These are phyloP conservation scores for Metschnikowia cerradonensis DNA, from an alignment of 805 yeast genomes.

Conservation along the genomic window DNA sequence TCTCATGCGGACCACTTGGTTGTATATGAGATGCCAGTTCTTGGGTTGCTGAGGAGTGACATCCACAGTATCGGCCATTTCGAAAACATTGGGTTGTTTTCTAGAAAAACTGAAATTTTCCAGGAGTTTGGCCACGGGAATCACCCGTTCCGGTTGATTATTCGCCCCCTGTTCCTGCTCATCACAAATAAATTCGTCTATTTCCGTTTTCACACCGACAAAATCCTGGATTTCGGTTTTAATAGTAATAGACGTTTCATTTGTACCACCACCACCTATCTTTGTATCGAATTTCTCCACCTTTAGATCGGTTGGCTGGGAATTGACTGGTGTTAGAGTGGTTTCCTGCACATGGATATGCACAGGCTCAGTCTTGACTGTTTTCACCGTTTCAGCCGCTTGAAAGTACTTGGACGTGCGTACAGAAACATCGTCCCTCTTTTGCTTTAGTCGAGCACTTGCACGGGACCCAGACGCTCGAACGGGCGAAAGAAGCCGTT, in stretches of 20 bases:
- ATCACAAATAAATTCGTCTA: too few relatives aligned
- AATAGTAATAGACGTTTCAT: too few relatives aligned
- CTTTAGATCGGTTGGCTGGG: too few relatives aligned
- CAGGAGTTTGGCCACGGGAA: background rate
- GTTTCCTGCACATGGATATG: too few relatives aligned
- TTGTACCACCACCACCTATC: too few relatives aligned
- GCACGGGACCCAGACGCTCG: background rate
- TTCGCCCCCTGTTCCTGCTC: background rate
- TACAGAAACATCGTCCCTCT: background rate
- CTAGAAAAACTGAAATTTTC: constrained; percentile 1
- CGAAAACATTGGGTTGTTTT: constrained; percentile 12
- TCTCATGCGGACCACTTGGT: constrained; percentile 65
- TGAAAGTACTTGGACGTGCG: background rate
- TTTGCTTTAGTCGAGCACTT: background rate
- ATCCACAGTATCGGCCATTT: constrained; percentile 7
- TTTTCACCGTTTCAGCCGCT: background rate
- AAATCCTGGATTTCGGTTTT: too few relatives aligned
- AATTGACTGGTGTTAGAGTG: too few relatives aligned
- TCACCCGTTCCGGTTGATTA: background rate
- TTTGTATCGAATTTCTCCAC: too few relatives aligned
- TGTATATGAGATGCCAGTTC: constrained; percentile 54
- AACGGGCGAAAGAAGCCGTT: background rate
- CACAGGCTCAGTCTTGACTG: background rate
- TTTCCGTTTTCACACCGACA: background rate
- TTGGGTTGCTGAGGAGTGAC: constrained; percentile 11